phyloP scores from a whole-genome alignment of 352 stramenopile genomes.

The Phytophthora nicotianae region DNA sequence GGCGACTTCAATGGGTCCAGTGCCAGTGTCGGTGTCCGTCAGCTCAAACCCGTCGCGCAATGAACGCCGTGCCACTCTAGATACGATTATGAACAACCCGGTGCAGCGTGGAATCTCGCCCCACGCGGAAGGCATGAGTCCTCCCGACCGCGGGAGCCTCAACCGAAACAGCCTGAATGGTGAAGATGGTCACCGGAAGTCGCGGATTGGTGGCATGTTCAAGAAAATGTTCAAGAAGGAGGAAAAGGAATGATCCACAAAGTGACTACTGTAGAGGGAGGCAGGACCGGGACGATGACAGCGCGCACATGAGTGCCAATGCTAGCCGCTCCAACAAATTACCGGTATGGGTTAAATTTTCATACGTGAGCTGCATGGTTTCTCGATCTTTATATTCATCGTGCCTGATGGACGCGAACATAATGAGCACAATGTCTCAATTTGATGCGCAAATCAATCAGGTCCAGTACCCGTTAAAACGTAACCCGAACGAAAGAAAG shows the following conservation, averaged over 20 bases:
- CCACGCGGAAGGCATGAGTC: constrained; percentile 33
- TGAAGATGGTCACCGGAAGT: constrained; percentile 75
- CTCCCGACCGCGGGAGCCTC: constrained; percentile 39
- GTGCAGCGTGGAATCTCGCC: constrained; percentile 31
- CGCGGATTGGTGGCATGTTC: constrained; percentile 84
- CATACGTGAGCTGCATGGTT: constrained; percentile 23
- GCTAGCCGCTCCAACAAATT: background rate
- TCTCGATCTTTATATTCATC: constrained; percentile 9
- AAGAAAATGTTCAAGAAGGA: constrained; percentile 93
- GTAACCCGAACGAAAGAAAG: constrained; percentile 13
- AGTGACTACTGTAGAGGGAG: constrained; percentile 11
- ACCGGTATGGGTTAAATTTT: constrained; percentile 30
- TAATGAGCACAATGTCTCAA: background rate
- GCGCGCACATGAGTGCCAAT: too few species aligned
- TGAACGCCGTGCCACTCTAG: constrained; percentile 50
- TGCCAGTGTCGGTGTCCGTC: constrained; percentile 64
- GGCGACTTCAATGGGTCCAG: constrained; percentile 56
- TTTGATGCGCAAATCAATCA: background rate
- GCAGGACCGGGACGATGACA: background rate
- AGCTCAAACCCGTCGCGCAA: constrained; percentile 30
- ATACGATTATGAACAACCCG: constrained; percentile 61
- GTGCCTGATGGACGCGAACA: constrained; percentile 5
- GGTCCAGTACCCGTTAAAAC: constrained; percentile 2
- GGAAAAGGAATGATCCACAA: constrained; percentile 37
- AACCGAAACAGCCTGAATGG: constrained; percentile 59